phyloP scores from a whole-genome alignment of 495 filamentous ascomycete genomes.

The Lasiosphaeria miniovina region DNA sequence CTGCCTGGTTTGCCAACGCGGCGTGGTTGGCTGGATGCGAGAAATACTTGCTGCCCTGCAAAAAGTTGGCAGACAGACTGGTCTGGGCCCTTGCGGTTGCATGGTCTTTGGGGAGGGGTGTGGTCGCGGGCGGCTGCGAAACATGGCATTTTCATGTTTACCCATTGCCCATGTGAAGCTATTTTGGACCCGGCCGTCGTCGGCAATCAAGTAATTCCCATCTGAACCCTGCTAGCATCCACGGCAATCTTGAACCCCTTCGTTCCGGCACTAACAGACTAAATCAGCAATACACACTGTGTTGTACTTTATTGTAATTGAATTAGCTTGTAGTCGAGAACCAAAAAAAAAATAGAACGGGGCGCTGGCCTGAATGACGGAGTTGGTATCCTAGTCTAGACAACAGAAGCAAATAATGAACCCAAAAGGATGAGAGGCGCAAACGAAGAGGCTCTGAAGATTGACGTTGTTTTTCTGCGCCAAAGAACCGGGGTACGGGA shows the following conservation, averaged over 20 bases:
- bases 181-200: conserved; percentile 3
- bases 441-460: too few species aligned
- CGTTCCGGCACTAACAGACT: neutral
- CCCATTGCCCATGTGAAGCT: conserved; percentile 13
- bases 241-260: neutral
- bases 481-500: too few species aligned
- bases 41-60: conserved; percentile 1
- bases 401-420: too few species aligned
- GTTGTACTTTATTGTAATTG: too few species aligned
- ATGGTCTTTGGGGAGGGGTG: conserved; percentile 2
- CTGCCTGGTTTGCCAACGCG: neutral
- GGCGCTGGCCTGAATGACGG: too few species aligned
- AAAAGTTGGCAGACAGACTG: conserved; percentile 20
- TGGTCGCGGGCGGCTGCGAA: neutral
- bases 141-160: conserved; percentile 17
- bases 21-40: neutral
- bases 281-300: neutral
- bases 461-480: too few species aligned
- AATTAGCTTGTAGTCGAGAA: too few species aligned
- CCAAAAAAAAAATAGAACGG: too few species aligned
- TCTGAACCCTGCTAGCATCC: neutral
- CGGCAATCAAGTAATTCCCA: conserved; percentile 5
- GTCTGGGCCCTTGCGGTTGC: neutral
- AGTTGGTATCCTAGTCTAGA: too few species aligned
- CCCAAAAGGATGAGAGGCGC: too few species aligned